Conservation (phyloP, 768 basidiomycete species). For the Lepiota venenata region DNA sequence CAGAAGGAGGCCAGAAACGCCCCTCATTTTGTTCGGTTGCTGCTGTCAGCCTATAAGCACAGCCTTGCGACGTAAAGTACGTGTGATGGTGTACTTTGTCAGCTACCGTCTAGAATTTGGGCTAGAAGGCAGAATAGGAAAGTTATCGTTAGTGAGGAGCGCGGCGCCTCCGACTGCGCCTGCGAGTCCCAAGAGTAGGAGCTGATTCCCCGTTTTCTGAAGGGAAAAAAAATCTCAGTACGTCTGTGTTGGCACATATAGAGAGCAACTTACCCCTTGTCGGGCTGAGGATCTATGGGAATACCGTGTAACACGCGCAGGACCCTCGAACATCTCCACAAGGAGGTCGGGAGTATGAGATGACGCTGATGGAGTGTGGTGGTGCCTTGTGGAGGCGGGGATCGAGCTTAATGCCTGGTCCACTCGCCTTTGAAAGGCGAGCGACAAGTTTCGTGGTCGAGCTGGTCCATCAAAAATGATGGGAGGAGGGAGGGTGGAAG, state of each 20-base stretch:
- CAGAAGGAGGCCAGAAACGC: neutral
- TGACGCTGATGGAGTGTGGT: conserved; percentile 11
- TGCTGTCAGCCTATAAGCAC: neutral
- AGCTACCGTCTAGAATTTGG: conserved; percentile 1
- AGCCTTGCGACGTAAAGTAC: neutral
- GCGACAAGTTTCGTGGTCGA: conserved; percentile 23
- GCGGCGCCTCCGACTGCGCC: conserved; percentile 19
- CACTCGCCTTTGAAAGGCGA: conserved; percentile 21
- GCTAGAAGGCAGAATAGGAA: neutral
- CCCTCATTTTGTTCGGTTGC: conserved; percentile 3
- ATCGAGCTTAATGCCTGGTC: conserved; percentile 13
- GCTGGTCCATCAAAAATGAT: conserved; percentile 50
- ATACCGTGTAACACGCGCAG: conserved; percentile 33
- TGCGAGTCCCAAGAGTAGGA: conserved; percentile 14
- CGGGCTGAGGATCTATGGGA: conserved; percentile 20
- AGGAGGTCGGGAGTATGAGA: conserved; percentile 28
- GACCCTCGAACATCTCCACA: conserved; percentile 42
- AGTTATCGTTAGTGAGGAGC: conserved; percentile 8
- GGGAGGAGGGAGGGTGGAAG: conserved; percentile 38
- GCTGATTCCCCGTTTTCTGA: neutral
- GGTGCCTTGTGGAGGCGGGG: conserved; percentile 18
- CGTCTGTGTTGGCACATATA: neutral
- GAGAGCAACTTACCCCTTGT: conserved; percentile 14
- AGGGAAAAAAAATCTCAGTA: neutral
- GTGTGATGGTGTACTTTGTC: neutral